A percentile compares a stretch with the other conserved stretches of the same genome.
Conservation (phyloP, 2,329 filamentous ascomycete genomes). For the Emydomyces testavorans region DNA sequence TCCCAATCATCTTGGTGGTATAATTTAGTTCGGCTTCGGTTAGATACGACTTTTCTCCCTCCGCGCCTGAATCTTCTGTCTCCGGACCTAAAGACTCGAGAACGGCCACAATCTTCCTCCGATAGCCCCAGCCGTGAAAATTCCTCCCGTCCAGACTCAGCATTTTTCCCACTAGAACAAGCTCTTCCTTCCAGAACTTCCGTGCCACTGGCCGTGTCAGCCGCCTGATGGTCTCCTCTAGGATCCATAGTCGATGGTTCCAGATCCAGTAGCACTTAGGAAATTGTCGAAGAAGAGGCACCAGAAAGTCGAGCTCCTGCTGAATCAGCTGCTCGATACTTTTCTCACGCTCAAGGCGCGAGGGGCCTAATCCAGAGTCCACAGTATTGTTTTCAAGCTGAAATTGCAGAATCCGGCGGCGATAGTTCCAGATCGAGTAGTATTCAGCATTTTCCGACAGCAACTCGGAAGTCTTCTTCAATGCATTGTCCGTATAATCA, state of each 20-base stretch:
- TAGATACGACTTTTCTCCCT: conserved; percentile 49
- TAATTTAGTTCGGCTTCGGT: conserved; percentile 75
- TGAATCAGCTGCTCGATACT: conserved; percentile 46
- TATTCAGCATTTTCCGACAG: conserved; percentile 39
- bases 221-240: conserved; percentile 57
- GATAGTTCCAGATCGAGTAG: conserved; percentile 40
- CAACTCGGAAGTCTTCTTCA: conserved; percentile 36
- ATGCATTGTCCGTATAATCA: conserved; percentile 34
- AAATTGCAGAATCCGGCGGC: conserved; percentile 58
- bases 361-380: conserved; percentile 21
- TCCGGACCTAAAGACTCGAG: conserved; percentile 47
- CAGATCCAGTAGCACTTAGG: conserved; percentile 99
- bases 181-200: conserved; percentile 70
- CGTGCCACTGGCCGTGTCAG: conserved; percentile 48
- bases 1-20: conserved; percentile 74
- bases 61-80: conserved; percentile 11
- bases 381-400: conserved; percentile 36
- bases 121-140: conserved; percentile 93
- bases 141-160: conserved; percentile 74
- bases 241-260: conserved; percentile 84
- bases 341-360: conserved; percentile 28
- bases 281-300: conserved; percentile 70
- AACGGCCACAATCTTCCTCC: conserved; percentile 63
- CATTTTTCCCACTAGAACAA: conserved; percentile 78
- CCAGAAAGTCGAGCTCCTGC: conserved; percentile 66